phyloP scores from a whole-genome alignment of 176 grass and related monocot genomes.

The Zoysia japonica region DNA sequence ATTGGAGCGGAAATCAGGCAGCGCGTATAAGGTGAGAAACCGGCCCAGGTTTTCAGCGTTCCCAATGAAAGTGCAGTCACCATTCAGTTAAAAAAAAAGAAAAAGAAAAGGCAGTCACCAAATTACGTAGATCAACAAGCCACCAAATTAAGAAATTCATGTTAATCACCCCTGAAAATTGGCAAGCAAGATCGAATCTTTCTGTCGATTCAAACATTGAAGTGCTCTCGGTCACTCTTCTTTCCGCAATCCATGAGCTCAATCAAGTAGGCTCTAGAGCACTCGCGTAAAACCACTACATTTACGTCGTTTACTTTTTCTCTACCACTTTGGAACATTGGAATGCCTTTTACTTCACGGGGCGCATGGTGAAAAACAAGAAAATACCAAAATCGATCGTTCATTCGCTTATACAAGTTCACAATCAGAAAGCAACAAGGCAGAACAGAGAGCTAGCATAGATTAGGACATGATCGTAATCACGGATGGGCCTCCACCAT shows the following conservation, averaged over 20 bases:
- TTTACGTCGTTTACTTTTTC: background rate
- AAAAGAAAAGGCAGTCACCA: too few species aligned
- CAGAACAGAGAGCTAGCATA: background rate
- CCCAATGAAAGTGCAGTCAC: background rate
- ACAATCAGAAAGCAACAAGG: constrained; percentile 28
- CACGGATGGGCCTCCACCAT: constrained; percentile 44
- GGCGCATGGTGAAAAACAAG: background rate
- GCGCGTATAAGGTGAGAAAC: background rate
- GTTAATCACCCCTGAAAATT: too few species aligned
- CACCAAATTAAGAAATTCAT: too few species aligned
- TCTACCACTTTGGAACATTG: background rate
- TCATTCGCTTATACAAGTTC: background rate
- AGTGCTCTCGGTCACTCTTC: constrained; percentile 15
- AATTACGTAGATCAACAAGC: too few species aligned
- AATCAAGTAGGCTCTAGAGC: background rate
- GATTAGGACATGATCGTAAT: constrained; percentile 39
- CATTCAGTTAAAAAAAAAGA: too few species aligned
- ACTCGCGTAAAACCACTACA: background rate
- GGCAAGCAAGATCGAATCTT: background rate
- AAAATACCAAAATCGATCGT: background rate
- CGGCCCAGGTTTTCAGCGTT: background rate
- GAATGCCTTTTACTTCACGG: background rate
- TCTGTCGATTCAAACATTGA: background rate
- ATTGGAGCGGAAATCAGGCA: constrained; percentile 16
- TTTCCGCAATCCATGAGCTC: background rate